A percentile compares a stretch with the other conserved stretches of the same genome.
These are phyloP conservation scores for Phlebiopsis flavidoalba DNA, from an alignment of 768 basidiomycete genomes.

Conservation along the genomic window DNA sequence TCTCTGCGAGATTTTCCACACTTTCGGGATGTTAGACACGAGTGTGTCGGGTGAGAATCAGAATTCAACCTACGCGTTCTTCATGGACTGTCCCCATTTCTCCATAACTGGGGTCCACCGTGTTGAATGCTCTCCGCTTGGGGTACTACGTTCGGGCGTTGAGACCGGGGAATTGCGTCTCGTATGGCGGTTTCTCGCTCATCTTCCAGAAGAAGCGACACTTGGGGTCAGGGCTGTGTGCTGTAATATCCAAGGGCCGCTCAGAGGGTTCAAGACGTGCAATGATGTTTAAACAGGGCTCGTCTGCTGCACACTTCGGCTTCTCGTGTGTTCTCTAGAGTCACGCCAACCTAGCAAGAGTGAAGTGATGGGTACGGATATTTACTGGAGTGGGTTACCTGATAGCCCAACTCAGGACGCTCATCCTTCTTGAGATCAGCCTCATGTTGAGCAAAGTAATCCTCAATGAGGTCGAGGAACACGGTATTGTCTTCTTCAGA, in stretches of 20 bases:
- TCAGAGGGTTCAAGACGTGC: constrained; percentile 69
- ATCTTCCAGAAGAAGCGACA: constrained; percentile 93
- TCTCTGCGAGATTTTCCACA: constrained; percentile 82
- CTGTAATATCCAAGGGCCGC: constrained; percentile 79
- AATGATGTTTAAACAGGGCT: constrained; percentile 80
- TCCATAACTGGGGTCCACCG: constrained; percentile 74
- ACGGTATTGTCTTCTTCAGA: constrained; percentile 72
- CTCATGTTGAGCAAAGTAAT: constrained; percentile 81
- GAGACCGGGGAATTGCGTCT: constrained; percentile 69
- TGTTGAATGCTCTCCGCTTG: constrained; percentile 46
- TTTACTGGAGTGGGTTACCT: constrained; percentile 51
- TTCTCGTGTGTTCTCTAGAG: constrained; percentile 96
- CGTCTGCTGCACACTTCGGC: constrained; percentile 78
- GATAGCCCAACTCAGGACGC: constrained; percentile 82
- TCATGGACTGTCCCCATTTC: constrained; percentile 87
- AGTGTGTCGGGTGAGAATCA: not conserved
- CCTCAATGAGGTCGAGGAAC: constrained; percentile 89
- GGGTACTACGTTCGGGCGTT: constrained; percentile 85
- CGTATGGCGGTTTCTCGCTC: constrained; percentile 68
- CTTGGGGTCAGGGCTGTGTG: constrained; percentile 86
- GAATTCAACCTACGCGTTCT: constrained; percentile 59
- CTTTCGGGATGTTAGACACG: constrained; percentile 31
- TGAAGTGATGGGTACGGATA: not conserved
- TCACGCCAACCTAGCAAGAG: constrained; percentile 61
- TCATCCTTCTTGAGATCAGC: constrained; percentile 67